Evolutionary conservation across 2,329 filamentous ascomycete species (phyloP), one percentile per base, ranked within the genome.

Genomic region (Cercospora zeae-maydis): DNA sequence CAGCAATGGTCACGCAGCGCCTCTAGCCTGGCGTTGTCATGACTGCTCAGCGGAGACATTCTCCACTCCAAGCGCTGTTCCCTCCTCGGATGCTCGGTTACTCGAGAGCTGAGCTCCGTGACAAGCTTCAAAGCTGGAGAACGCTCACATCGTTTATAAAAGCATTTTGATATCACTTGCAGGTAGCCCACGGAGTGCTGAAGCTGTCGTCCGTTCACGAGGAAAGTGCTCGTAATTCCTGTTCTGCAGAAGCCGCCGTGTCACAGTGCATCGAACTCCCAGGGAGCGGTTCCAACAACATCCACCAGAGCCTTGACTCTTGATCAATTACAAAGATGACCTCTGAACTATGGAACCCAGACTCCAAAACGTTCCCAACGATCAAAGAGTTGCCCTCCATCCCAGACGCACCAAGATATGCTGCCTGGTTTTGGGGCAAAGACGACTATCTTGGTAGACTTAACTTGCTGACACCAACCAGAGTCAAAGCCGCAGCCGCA

Each of bases 381-480:
- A 76, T 82, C 13, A 80, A 81, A 58, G 80, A 86, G 56, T 76
- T 86, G 3, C 83, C 83, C 19, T 68, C 74, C 19, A 78, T 86
- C 37, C 74, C 79, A 1, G 81, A 80, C 34, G 83, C 83, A 1
- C 84, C 84, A 0, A 76, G 81, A 16, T 82, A 78, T 30, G 83
- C 84, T 16, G 83, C 84, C 16, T 87, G 84, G 84, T 81, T 85
- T 27, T 86, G 84, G 84, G 84, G 84, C 11, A 76, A 82, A 42
- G 77, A 84, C 70, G 84, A 85, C 67, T 75, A 79, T 66, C 79
- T 84, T 57, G 81, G 81, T 11, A 78, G 84, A 49, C 70, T 86
- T 47, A 86, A 86, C 62, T 79, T 86, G 8, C 75, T 86, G 14
- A 86, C 84, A 0, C 83, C 83, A 0, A 73, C 77, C 3, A 77